Percentiles rank a stretch among this genome's conserved stretches.
Conservation (phyloP, 805 yeast species). For the Suhomyces vadensis region DNA sequence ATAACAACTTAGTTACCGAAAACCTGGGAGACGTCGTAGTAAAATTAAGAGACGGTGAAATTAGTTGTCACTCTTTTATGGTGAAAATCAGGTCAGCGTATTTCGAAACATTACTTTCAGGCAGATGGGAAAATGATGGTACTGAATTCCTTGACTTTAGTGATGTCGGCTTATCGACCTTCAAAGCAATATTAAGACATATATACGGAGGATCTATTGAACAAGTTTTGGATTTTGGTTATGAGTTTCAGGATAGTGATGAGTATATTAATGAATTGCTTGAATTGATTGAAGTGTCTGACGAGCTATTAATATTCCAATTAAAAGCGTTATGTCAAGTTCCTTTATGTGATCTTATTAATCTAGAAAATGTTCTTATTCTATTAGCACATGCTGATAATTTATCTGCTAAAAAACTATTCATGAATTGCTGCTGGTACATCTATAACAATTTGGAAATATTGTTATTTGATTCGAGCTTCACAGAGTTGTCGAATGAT, state of each 20-base stretch:
- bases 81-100: constrained; percentile 59
- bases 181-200: constrained; percentile 52
- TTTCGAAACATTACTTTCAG: constrained; percentile 59
- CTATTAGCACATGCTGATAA: constrained; percentile 56
- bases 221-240: constrained; percentile 37
- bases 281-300: constrained; percentile 60
- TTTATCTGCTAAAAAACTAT: constrained; percentile 53
- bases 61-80: constrained; percentile 51
- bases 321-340: constrained; percentile 64
- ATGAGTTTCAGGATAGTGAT: constrained; percentile 22
- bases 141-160: constrained; percentile 41
- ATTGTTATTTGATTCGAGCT: constrained; percentile 49
- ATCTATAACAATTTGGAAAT: constrained; percentile 65
- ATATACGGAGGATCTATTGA: constrained; percentile 56
- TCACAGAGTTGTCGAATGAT: constrained; percentile 29
- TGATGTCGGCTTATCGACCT: constrained; percentile 42
- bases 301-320: constrained; percentile 60
- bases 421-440: constrained; percentile 65
- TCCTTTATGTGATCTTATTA: constrained; percentile 55
- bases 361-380: constrained; percentile 58
- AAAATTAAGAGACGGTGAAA: constrained; percentile 47
- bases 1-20: constrained; percentile 6
- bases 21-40: constrained; percentile 44
- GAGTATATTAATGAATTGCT: constrained; percentile 55
- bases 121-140: constrained; percentile 48